These are phyloP conservation scores for Candida sanyaensis DNA, from an alignment of 1,139 yeast genomes.

Conservation along the genomic window DNA sequence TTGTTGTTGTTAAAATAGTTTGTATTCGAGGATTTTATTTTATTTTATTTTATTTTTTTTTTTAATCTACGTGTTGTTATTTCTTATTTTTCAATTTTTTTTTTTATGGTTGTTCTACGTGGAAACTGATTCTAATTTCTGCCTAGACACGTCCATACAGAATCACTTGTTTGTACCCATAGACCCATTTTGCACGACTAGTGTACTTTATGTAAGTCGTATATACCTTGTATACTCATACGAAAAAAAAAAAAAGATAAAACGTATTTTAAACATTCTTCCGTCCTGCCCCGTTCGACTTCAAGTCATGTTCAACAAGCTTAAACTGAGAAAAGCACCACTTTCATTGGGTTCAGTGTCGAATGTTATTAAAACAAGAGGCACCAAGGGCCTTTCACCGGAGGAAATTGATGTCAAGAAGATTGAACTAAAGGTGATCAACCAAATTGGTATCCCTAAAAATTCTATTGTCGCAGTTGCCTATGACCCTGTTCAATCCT, in stretches of 20 bases:
- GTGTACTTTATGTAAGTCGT: background rate
- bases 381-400: constrained; percentile 41
- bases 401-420: constrained; percentile 38
- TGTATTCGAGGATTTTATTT: too few relatives aligned
- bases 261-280: background rate
- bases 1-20: background rate
- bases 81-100: background rate
- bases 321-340: constrained; percentile 49
- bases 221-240: background rate
- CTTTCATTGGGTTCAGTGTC: constrained; percentile 52
- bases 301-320: constrained; percentile 43
- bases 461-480: constrained; percentile 62
- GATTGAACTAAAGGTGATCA: constrained; percentile 33
- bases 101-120: background rate
- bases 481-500: constrained; percentile 85
- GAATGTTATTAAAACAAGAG: constrained; percentile 54
- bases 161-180: background rate
- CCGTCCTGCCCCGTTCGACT: background rate
- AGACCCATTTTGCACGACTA: background rate
- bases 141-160: background rate
- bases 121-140: background rate
- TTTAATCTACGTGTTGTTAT: constrained; percentile 1
- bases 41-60: too few relatives aligned
- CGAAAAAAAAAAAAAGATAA: background rate
- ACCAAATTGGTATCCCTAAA: constrained; percentile 40